These are phyloP conservation scores for Anthracocystis setariae DNA, from an alignment of 1,284 basidiomycete species.

Conservation along the genomic window DNA sequence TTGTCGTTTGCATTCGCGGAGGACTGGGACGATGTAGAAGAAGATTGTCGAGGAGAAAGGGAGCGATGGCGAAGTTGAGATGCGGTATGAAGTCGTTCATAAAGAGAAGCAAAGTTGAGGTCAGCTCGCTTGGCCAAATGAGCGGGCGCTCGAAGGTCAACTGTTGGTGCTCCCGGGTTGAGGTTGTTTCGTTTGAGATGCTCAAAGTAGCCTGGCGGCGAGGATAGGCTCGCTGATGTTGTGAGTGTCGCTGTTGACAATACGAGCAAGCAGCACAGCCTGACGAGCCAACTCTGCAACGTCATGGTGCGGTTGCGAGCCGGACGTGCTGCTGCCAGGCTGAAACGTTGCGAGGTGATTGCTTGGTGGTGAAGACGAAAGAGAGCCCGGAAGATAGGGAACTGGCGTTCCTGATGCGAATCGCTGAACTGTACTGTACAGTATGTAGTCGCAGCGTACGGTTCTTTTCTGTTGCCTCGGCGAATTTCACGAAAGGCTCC, in stretches of 20 bases:
- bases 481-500: too few relatives aligned
- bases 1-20: constrained; percentile 26
- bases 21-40: constrained; percentile 3
- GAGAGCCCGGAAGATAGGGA: too few relatives aligned
- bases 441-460: too few relatives aligned
- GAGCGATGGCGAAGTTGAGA: background rate
- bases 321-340: background rate
- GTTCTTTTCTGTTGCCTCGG: too few relatives aligned
- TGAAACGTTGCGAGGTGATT: background rate
- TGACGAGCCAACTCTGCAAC: background rate
- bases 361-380: background rate
- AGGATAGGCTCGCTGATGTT: background rate
- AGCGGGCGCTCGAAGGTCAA: constrained; percentile 5
- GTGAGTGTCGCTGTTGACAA: background rate
- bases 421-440: too few relatives aligned
- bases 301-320: background rate
- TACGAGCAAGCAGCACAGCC: background rate
- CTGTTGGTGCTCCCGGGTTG: background rate
- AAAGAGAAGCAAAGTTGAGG: background rate
- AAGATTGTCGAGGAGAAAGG: background rate
- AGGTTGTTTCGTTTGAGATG: background rate
- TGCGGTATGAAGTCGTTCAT: background rate
- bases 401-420: too few relatives aligned
- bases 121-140: background rate
- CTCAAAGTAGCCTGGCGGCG: constrained; percentile 1